Conservation (phyloP, 2,329 filamentous ascomycete species). For the Xylaria hypoxylon region DNA sequence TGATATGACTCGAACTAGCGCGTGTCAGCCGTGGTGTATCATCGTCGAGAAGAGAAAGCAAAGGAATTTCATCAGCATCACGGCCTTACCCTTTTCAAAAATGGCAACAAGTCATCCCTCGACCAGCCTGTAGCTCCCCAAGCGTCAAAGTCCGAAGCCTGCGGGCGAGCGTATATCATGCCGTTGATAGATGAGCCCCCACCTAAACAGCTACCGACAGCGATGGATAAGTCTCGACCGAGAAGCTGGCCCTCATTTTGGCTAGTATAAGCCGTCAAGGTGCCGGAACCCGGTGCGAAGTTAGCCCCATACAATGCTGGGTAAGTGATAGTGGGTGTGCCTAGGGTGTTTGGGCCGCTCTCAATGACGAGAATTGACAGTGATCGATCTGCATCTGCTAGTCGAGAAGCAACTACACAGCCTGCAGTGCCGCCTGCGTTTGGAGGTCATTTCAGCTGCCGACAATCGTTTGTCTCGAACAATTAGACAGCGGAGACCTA, state of each 20-base stretch:
- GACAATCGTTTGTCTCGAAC: too few species aligned
- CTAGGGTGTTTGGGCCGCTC: neutral
- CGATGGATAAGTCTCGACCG: neutral
- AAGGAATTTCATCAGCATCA: too few species aligned
- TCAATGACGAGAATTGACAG: neutral
- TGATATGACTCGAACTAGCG: too few species aligned
- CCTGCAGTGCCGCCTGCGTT: too few species aligned
- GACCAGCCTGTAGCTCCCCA: slow-evolving; percentile 47
- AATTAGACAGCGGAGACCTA: too few species aligned
- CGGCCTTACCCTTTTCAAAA: slow-evolving; percentile 58
- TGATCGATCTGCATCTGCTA: neutral
- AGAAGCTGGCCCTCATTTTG: too few species aligned
- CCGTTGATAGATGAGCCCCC: slow-evolving; percentile 64
- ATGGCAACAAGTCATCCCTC: slow-evolving; percentile 56
- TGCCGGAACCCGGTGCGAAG: neutral
- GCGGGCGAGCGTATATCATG: slow-evolving; percentile 55
- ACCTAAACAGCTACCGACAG: slow-evolving; percentile 55
- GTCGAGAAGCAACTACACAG: too few species aligned
- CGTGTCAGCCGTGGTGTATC: too few species aligned
- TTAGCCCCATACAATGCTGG: neutral
- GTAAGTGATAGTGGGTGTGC: too few species aligned
- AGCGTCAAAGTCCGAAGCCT: slow-evolving; percentile 49
- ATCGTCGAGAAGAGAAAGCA: too few species aligned
- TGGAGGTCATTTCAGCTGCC: too few species aligned
- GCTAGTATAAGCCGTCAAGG: neutral